A percentile compares a stretch with the other conserved stretches of the same genome.
phyloP scores from a whole-genome alignment of 1,284 basidiomycete genomes.

The Malassezia caprae region DNA sequence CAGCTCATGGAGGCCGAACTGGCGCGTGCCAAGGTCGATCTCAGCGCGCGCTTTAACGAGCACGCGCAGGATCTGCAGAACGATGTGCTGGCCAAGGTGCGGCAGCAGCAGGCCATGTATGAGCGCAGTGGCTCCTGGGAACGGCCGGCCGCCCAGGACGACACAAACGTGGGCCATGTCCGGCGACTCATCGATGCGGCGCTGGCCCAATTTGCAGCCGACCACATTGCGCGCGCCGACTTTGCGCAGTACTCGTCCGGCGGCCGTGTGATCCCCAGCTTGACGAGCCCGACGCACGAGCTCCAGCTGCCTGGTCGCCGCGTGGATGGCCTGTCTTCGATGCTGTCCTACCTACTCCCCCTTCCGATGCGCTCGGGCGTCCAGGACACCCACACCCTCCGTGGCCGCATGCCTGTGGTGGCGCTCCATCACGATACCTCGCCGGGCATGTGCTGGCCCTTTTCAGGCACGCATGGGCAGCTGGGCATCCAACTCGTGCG shows the following conservation, averaged over 20 bases:
- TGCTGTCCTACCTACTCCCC: constrained; percentile 3
- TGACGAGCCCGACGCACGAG: constrained; percentile 61
- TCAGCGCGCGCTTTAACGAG: constrained; percentile 38
- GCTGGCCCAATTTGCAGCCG: constrained; percentile 61
- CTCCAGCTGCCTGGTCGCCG: not conserved
- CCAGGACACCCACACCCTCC: constrained; percentile 37
- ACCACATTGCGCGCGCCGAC: constrained; percentile 69
- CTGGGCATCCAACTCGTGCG: constrained; percentile 68
- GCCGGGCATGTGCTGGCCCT: constrained; percentile 86
- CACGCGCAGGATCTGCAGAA: constrained; percentile 25
- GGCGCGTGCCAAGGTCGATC: constrained; percentile 31
- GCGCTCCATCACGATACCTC: constrained; percentile 72
- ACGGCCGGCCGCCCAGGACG: not conserved
- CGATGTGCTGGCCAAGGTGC: constrained; percentile 29
- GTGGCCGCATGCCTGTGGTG: constrained; percentile 69
- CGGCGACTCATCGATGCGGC: constrained; percentile 60
- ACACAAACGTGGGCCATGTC: not conserved
- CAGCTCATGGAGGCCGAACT: constrained; percentile 47
- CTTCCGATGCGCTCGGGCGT: not conserved
- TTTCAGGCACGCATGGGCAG: constrained; percentile 65
- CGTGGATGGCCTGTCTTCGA: not conserved
- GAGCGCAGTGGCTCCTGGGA: constrained; percentile 22
- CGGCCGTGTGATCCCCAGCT: constrained; percentile 64
- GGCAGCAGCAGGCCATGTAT: constrained; percentile 34
- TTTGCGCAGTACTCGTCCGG: constrained; percentile 76